Evolutionary conservation across 768 basidiomycete species (phyloP).

Genomic region (Pleurotus salmoneostramineus): DNA sequence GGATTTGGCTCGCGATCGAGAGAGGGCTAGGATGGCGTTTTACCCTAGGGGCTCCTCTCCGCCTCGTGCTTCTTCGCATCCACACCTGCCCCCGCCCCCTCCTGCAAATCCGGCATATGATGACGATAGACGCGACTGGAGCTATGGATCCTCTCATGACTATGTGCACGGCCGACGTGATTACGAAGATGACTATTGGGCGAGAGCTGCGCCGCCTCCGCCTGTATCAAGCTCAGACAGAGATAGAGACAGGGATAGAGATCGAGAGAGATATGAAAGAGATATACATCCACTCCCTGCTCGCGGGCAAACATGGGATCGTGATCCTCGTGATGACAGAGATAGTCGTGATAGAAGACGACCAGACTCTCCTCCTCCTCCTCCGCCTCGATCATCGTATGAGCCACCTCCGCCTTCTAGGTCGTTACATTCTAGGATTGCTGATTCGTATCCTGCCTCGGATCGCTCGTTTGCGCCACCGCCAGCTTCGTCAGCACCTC

Average conservation of each 20-base stretch:
- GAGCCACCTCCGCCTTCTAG: slow-evolving; percentile 12
- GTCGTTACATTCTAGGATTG: slow-evolving; percentile 10
- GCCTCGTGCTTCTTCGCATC: slow-evolving; percentile 16
- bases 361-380: slow-evolving; percentile 5
- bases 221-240: slow-evolving; percentile 26
- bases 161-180: slow-evolving; percentile 21
- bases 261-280: slow-evolving; percentile 35
- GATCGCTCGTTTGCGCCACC: slow-evolving; percentile 17
- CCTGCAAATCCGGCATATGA: slow-evolving; percentile 18
- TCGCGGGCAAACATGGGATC: slow-evolving; percentile 32
- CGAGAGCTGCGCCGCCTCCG: slow-evolving; percentile 17
- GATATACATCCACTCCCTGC: slow-evolving; percentile 19
- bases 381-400: slow-evolving; percentile 1
- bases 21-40: slow-evolving; percentile 16
- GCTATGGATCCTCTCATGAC: slow-evolving; percentile 14
- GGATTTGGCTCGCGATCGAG: slow-evolving; percentile 27
- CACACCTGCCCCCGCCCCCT: slow-evolving; percentile 12
- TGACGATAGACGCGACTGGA: slow-evolving; percentile 28
- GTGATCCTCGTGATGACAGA: slow-evolving; percentile 41
- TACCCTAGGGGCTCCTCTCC: slow-evolving; percentile 27
- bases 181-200: slow-evolving; percentile 38
- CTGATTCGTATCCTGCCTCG: slow-evolving; percentile 7
- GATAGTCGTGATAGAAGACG: slow-evolving; percentile 18
- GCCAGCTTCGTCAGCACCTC: slow-evolving; percentile 20
- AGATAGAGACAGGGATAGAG: slow-evolving; percentile 15